Evolutionary conservation across 768 basidiomycete genomes (phyloP), one percentile per base, ranked within the genome.

Genomic region (Kwoniella newhampshirensis): DNA sequence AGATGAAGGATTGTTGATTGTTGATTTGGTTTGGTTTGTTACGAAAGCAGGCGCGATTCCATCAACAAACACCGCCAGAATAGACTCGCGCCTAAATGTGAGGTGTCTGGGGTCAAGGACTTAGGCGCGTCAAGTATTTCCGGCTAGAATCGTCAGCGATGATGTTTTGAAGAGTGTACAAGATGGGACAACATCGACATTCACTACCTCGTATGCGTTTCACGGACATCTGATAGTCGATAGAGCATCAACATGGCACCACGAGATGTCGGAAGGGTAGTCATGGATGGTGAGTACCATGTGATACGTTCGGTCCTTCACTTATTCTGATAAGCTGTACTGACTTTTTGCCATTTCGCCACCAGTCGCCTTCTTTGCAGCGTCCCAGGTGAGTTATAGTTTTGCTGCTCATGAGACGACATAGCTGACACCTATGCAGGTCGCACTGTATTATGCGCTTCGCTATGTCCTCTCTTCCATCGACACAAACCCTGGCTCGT

Each of bases 371-470:
- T 70, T 77, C 48, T 75, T 77, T 48, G 75, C 75, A 13, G 71
- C 74, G 18, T 73, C 74, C 1, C 75, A 77, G 51, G 70, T 70
- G 46, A 54, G 67, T 50, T 25, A 9, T 23, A 27, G 9, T 13
- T 7, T 23, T 23, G 32, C 28, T 50, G 37, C 28, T 51, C 32
- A 40, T 18, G 27, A 28, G 36, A 37, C n/a, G 36, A n/a, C 9
- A 37, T n/a, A 41, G 40, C 40, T 41, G 20, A 32, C 32, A 32
- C 32, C 37, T n/a, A 8, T 4, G 13, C 70, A 76, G 65, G 65
- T 78, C 11, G 75, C 74, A 27, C 69, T 79, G 26, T 79, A 73
- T 64, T 77, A 78, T 60, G 76, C 76, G 9, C 60, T 76, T 7
- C 64, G 75, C 54, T 77, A 74, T 41, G 71, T 77, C 44, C 70